phyloP scores from a whole-genome alignment of 2,329 filamentous ascomycete genomes.

The Penicillium expansum region DNA sequence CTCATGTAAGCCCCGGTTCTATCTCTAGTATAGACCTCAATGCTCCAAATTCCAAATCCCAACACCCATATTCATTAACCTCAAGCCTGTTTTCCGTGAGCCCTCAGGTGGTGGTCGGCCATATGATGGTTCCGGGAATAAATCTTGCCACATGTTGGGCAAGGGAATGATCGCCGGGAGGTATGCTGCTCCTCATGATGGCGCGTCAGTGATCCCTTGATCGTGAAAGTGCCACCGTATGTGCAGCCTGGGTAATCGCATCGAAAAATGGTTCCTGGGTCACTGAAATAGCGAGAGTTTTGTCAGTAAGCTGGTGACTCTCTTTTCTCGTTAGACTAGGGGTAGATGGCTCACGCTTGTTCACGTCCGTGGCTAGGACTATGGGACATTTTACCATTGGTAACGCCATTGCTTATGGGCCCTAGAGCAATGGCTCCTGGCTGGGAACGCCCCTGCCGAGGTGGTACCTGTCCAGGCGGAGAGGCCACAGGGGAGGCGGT shows the following conservation, averaged over 20 bases:
- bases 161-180: neutral
- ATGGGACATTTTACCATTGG: neutral
- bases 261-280: neutral
- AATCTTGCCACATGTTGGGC: neutral
- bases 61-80: neutral
- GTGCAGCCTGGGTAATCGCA: neutral
- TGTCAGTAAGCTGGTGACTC: neutral
- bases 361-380: neutral
- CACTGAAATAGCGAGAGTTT: neutral
- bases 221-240: neutral
- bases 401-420: neutral
- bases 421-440: neutral
- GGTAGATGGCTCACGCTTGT: neutral
- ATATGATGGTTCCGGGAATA: neutral
- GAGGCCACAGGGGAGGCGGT: neutral
- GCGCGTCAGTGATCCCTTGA: neutral
- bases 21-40: neutral
- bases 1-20: neutral
- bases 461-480: neutral
- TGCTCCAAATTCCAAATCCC: neutral
- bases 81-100: neutral
- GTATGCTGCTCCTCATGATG: neutral
- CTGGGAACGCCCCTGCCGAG: neutral
- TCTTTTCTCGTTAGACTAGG: neutral
- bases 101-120: neutral